Evolutionary conservation across 169 alveolate species (phyloP).

Genomic region (Theileria orientalis): DNA sequence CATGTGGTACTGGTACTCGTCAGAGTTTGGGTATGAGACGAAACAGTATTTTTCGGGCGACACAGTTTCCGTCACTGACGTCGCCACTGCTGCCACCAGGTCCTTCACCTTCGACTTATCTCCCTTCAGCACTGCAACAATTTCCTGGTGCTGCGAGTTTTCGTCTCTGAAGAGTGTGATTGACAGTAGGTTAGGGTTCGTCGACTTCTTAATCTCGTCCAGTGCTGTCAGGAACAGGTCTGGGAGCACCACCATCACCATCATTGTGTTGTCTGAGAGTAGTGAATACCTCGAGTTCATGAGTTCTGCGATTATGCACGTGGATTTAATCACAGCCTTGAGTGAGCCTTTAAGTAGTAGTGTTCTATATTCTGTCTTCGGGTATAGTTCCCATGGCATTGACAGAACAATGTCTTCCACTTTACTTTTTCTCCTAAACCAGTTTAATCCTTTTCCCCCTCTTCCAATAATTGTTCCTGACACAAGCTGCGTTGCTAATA

Average conservation of each 20-base stretch:
- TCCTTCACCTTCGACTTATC: slow-evolving; percentile 42
- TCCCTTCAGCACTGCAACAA: slow-evolving; percentile 59
- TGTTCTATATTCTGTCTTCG: slow-evolving; percentile 59
- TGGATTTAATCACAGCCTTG: slow-evolving; percentile 54
- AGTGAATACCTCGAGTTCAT: slow-evolving; percentile 46
- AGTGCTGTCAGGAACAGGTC: slow-evolving; percentile 29
- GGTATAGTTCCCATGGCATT: slow-evolving; percentile 70
- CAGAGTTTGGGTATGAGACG: slow-evolving; percentile 49
- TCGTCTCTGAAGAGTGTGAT: slow-evolving; percentile 51
- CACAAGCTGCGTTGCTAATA: slow-evolving; percentile 59
- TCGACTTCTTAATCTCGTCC: slow-evolving; percentile 24
- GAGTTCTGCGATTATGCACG: slow-evolving; percentile 57
- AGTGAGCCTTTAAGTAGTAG: slow-evolving; percentile 47
- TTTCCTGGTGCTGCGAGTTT: slow-evolving; percentile 35
- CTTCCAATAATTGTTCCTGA: slow-evolving; percentile 67
- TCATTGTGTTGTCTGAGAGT: slow-evolving; percentile 24
- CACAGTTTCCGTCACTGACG: slow-evolving; percentile 49
- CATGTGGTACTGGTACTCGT: too few species aligned
- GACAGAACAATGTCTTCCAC: slow-evolving; percentile 59
- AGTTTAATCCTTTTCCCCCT: slow-evolving; percentile 65
- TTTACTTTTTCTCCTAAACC: slow-evolving; percentile 63
- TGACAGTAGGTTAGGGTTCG: slow-evolving; percentile 29
- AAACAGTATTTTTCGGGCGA: slow-evolving; percentile 48
- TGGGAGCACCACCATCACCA: slow-evolving; percentile 64
- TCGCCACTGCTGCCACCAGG: slow-evolving; percentile 40